These are phyloP conservation scores for Pluteus cervinus DNA, from an alignment of 768 basidiomycete genomes.

Conservation along the genomic window DNA sequence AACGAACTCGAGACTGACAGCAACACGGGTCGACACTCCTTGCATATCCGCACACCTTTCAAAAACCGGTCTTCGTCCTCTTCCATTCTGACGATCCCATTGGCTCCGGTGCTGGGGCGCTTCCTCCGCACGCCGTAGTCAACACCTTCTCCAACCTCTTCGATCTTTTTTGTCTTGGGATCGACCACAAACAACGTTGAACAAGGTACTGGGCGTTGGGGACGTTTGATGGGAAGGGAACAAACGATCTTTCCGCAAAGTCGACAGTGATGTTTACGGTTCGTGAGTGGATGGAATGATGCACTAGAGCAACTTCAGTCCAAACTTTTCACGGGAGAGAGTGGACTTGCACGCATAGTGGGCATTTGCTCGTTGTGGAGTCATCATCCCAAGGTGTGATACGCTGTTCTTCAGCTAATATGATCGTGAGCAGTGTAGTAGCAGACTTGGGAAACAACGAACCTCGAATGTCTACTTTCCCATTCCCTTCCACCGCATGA, in stretches of 20 bases:
- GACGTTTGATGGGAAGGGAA: slow-evolving; percentile 72
- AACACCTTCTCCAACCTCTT: slow-evolving; percentile 79
- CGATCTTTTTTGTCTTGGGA: slow-evolving; percentile 65
- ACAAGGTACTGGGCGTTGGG: slow-evolving; percentile 62
- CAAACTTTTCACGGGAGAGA: not conserved
- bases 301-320: slow-evolving; percentile 28
- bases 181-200: slow-evolving; percentile 87
- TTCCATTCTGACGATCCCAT: slow-evolving; percentile 30
- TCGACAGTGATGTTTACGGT: slow-evolving; percentile 94
- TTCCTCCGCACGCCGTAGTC: slow-evolving; percentile 73
- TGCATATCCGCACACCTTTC: slow-evolving; percentile 84
- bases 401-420: slow-evolving; percentile 72
- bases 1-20: slow-evolving; percentile 43
- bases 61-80: slow-evolving; percentile 76
- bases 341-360: slow-evolving; percentile 68
- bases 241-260: slow-evolving; percentile 91
- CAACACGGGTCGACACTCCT: slow-evolving; percentile 73
- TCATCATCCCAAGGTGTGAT: slow-evolving; percentile 97
- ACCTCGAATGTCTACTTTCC: slow-evolving; percentile 71
- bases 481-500: slow-evolving; percentile 34
- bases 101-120: slow-evolving; percentile 23
- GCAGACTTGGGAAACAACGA: slow-evolving; percentile 10
- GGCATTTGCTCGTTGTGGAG: slow-evolving; percentile 67
- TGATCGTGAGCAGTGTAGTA: slow-evolving; percentile 1
- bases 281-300: slow-evolving; percentile 84